Conservation (phyloP, 164 flowering plant species). For the Piper betle region DNA sequence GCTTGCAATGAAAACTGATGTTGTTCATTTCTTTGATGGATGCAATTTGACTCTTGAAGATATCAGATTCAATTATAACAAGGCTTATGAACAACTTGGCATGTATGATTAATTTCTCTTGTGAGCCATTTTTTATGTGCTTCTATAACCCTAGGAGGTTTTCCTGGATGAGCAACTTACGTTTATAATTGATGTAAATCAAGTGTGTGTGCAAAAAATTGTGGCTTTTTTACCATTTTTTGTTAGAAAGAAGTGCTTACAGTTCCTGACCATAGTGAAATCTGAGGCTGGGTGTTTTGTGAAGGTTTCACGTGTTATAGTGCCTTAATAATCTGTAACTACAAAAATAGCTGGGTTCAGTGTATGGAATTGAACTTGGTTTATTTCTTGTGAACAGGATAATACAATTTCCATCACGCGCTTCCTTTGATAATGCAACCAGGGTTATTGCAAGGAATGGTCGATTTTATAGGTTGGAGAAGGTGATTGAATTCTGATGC, state of each 20-base stretch:
- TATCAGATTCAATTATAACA: slow-evolving; percentile 41
- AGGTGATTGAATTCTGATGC: slow-evolving; percentile 25
- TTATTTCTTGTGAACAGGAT: slow-evolving; percentile 24
- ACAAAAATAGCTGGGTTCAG: background rate
- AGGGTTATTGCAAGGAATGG: slow-evolving; percentile 19
- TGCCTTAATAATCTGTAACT: background rate
- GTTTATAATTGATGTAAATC: background rate
- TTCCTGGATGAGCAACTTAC: background rate
- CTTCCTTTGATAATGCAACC: slow-evolving; percentile 16
- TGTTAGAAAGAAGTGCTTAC: background rate
- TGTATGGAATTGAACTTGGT: background rate
- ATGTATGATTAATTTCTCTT: slow-evolving; percentile 21
- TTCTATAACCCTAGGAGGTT: background rate
- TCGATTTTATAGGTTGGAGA: slow-evolving; percentile 30
- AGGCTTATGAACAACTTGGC: slow-evolving; percentile 15
- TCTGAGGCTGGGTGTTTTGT: background rate
- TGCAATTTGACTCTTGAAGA: slow-evolving; percentile 36
- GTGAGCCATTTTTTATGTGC: background rate
- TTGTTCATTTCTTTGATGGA: slow-evolving; percentile 42
- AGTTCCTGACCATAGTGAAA: background rate
- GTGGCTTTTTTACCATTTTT: background rate
- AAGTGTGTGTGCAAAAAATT: background rate
- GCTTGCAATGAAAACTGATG: slow-evolving; percentile 26
- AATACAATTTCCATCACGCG: slow-evolving; percentile 29
- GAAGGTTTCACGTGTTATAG: background rate